Evolutionary conservation across 108 stramenopile species (phyloP).

Genomic region (Discostella stelligeroides): DNA sequence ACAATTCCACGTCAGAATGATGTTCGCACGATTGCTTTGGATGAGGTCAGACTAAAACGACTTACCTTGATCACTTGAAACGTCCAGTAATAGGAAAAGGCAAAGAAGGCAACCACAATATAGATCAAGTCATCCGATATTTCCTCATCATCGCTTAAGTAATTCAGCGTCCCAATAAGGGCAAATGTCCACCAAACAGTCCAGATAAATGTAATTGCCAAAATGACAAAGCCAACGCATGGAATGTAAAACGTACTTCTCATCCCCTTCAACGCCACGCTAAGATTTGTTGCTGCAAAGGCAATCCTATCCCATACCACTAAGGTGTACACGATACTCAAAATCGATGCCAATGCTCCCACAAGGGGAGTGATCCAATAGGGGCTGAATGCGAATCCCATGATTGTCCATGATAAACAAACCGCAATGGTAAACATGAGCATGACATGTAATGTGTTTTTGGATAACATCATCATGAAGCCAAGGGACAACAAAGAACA

Average conservation of each 20-base stretch:
- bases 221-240: slow-evolving; percentile 43
- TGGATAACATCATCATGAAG: slow-evolving; percentile 52
- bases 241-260: slow-evolving; percentile 50
- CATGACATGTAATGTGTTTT: slow-evolving; percentile 32
- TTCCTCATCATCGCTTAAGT: slow-evolving; percentile 49
- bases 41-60: not conserved
- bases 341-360: slow-evolving; percentile 19
- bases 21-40: not conserved
- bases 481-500: slow-evolving; percentile 36
- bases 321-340: slow-evolving; percentile 45
- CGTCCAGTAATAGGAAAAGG: slow-evolving; percentile 74
- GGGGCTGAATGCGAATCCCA: slow-evolving; percentile 29
- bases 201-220: slow-evolving; percentile 59
- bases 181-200: slow-evolving; percentile 70
- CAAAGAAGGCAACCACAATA: slow-evolving; percentile 46
- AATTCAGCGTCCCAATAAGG: slow-evolving; percentile 66
- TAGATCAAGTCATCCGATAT: slow-evolving; percentile 42
- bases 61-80: slow-evolving; percentile 67
- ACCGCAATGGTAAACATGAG: slow-evolving; percentile 34
- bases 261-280: slow-evolving; percentile 52
- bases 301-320: slow-evolving; percentile 51
- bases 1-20: slow-evolving; percentile 3
- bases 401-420: slow-evolving; percentile 22
- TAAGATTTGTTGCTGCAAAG: slow-evolving; percentile 59
- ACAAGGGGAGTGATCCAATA: slow-evolving; percentile 18